Base-by-base conservation (phyloP, 2,329 filamentous ascomycete genomes). In the Ceratocystis diversiconidia region DNA sequence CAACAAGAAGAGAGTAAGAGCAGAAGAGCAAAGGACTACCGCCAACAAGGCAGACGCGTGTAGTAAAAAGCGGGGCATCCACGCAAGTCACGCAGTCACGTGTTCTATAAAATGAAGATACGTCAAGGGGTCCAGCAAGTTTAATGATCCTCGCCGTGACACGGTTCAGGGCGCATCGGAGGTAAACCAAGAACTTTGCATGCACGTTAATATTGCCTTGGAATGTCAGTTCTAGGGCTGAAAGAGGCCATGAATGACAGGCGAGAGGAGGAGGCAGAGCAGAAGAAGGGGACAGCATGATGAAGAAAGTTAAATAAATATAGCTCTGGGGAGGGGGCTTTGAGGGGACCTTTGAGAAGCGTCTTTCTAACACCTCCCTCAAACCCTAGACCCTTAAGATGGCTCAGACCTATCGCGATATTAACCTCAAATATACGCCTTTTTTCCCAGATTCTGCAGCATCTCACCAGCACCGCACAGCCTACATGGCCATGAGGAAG, bases 141-240 rank as follows among this genome's bases (percentile, higher is more conserved):
- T 57, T 57, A 57, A 57, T 57, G 52, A 57, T 57, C 52, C 52
- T 57, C 52, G 52, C 28, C 7, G 52, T 57, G 52, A 57, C 52
- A 57, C 52, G 52, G 52, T 57, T 57, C 52, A 57, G 48, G 48
- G 48, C 8, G 48, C 48, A 25, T 25, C 19, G 48, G 48, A 52
- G 48, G 25, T 10, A 25, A 25, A 3, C 19, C 19, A 25, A 25
- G 15, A 10, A 12, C 48, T 52, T 48, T 48, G 19, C 48, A 52
- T 52, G 48, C 48, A 50, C 5, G 17, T 22, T 50, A 22, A 3
- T 52, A 10, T 52, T 10, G 48, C 7, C 48, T 52, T 25, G 19
- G 19, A 25, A 22, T 52, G 48, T 52, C 48, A 25, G 19, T 25
- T 25, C 48, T 52, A 52, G 48, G 48, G 48, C 48, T 52, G 48